phyloP scores from a whole-genome alignment of 495 filamentous ascomycete species.

The Aspergillus campestris region DNA sequence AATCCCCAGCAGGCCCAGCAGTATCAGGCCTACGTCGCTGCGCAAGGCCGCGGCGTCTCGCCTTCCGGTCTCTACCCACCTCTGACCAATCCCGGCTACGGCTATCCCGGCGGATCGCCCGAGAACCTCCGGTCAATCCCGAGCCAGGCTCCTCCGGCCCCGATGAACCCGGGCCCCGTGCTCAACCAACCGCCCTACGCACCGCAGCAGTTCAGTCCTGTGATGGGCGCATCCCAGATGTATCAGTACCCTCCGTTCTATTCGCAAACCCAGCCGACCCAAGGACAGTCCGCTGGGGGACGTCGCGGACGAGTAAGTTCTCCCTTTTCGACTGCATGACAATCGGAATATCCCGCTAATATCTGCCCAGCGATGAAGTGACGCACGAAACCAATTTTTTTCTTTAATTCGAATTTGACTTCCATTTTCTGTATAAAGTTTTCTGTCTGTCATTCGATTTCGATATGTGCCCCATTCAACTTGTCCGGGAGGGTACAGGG shows the following conservation, averaged over 20 bases:
- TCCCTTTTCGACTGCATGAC: conserved; percentile 1
- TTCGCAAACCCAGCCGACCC: conserved; percentile 35
- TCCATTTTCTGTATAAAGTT: conserved; percentile 38
- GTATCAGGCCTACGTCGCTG: conserved; percentile 37
- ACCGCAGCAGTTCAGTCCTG: conserved; percentile 40
- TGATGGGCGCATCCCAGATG: conserved; percentile 40
- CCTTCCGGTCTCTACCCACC: conserved; percentile 34
- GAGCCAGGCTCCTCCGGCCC: conserved; percentile 23
- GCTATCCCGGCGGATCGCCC: conserved; percentile 32
- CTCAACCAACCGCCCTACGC: conserved; percentile 35
- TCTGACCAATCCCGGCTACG: conserved; percentile 28
- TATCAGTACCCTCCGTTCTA: conserved; percentile 47
- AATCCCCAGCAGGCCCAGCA: conserved; percentile 36
- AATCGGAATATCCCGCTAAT: not conserved
- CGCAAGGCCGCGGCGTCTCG: conserved; percentile 37
- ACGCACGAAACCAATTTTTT: conserved; percentile 4
- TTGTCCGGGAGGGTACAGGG: conserved; percentile 10
- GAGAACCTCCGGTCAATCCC: conserved; percentile 37
- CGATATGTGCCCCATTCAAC: not conserved
- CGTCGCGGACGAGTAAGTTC: conserved; percentile 43
- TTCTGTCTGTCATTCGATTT: conserved; percentile 18
- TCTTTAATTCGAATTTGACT: conserved; percentile 26
- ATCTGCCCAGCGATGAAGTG: conserved; percentile 23
- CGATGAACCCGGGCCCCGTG: conserved; percentile 35
- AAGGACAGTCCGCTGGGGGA: conserved; percentile 37